Evolutionary conservation across 2,329 filamentous ascomycete genomes (phyloP).

Genomic region (Chaetoscypha palmicola): DNA sequence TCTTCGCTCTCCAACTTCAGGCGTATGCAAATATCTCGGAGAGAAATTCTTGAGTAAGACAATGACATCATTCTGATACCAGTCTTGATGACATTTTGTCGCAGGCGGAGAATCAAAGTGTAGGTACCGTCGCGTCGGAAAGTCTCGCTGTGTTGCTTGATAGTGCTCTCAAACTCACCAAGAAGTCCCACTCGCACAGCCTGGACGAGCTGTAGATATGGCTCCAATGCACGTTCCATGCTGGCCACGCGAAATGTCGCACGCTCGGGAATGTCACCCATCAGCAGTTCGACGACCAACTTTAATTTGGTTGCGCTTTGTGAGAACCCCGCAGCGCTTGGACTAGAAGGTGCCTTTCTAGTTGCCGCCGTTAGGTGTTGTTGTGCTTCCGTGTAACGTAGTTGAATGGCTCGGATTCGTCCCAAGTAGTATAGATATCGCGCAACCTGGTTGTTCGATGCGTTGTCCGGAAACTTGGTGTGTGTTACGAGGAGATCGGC

Average conservation of each 20-base stretch:
- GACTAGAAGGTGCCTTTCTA: slow-evolving; percentile 86
- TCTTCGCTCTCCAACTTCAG: slow-evolving; percentile 91
- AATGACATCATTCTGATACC: slow-evolving; percentile 99
- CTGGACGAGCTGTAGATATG: slow-evolving; percentile 90
- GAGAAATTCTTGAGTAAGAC: slow-evolving; percentile 93
- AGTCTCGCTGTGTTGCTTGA: slow-evolving; percentile 70
- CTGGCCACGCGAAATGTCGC: slow-evolving; percentile 85
- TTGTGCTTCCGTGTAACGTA: slow-evolving; percentile 94
- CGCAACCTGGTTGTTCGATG: slow-evolving; percentile 96
- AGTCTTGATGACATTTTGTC: slow-evolving; percentile 99
- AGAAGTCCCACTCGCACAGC: slow-evolving; percentile 95
- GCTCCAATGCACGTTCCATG: slow-evolving; percentile 80
- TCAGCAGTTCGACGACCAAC: slow-evolving; percentile 89
- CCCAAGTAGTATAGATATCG: slow-evolving; percentile 96
- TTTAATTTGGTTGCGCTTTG: slow-evolving; percentile 96
- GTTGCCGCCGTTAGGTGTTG: slow-evolving; percentile 89
- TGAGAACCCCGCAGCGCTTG: slow-evolving; percentile 86
- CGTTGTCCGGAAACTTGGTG: slow-evolving; percentile 88
- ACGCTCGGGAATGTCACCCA: slow-evolving; percentile 97
- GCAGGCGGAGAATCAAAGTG: slow-evolving; percentile 85
- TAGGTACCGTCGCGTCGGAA: slow-evolving; percentile 95
- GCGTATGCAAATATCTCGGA: slow-evolving; percentile 94
- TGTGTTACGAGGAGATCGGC: slow-evolving; percentile 93
- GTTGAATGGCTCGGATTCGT: slow-evolving; percentile 90
- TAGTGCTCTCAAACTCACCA: slow-evolving; percentile 83